Percentiles rank a stretch among this genome's conserved stretches.
These are phyloP conservation scores for Psidium guajava DNA, from an alignment of 345 rosid species.

Conservation along the genomic window DNA sequence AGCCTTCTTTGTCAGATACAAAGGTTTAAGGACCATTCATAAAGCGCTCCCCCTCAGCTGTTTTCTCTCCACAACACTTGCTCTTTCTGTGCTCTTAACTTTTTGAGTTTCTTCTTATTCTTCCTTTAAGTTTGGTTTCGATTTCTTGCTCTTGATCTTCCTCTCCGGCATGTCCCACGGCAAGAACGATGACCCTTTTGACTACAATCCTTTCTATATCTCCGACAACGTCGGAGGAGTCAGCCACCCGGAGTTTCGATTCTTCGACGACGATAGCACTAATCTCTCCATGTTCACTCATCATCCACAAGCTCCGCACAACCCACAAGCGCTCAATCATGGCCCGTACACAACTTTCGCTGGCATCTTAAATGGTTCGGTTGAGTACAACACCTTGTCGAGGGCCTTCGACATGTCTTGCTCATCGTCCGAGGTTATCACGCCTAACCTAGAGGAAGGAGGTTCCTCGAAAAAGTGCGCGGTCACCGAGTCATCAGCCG, in stretches of 20 bases:
- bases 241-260: neutral
- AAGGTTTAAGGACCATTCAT: neutral
- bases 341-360: neutral
- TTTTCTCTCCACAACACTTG: neutral
- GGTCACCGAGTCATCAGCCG: neutral
- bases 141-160: neutral
- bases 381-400: neutral
- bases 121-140: neutral
- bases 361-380: neutral
- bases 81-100: neutral
- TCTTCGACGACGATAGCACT: neutral
- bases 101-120: neutral
- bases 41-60: neutral
- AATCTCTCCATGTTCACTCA: neutral
- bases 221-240: neutral
- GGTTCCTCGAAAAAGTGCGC: neutral
- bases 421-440: constrained; percentile 2
- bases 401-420: constrained; percentile 2
- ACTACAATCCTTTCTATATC: neutral
- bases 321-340: neutral
- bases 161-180: neutral
- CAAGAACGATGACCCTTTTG: neutral
- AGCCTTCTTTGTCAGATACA: neutral
- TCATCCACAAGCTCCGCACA: neutral
- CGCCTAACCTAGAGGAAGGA: neutral